Conservation (phyloP, 2,329 filamentous ascomycete species). For the Cytospora paraplurivora region DNA sequence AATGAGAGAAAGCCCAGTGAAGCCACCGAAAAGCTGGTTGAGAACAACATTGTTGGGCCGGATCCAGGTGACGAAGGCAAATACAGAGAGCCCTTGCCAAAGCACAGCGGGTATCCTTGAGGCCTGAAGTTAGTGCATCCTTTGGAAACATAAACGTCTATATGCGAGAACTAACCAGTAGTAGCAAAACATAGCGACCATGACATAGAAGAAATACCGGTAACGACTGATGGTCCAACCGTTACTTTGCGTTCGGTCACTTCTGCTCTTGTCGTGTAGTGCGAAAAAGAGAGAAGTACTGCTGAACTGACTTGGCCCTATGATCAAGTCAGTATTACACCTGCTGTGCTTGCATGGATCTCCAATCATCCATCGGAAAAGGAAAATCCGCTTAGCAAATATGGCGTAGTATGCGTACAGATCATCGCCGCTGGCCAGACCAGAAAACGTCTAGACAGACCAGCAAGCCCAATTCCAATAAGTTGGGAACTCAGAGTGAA, state of each 20-base stretch:
- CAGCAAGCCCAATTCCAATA: conserved; percentile 56
- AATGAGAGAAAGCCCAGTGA: conserved; percentile 44
- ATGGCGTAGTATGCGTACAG: conserved; percentile 35
- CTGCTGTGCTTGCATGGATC: neutral
- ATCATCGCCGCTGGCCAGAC: conserved; percentile 53
- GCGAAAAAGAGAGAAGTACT: conserved; percentile 51
- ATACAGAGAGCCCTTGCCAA: conserved; percentile 46
- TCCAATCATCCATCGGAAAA: neutral
- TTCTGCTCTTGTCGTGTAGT: conserved; percentile 45
- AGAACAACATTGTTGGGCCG: conserved; percentile 49
- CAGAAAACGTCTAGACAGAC: conserved; percentile 51
- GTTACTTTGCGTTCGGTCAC: conserved; percentile 43
- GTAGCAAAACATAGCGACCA: conserved; percentile 48
- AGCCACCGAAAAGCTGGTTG: conserved; percentile 54
- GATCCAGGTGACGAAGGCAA: conserved; percentile 52
- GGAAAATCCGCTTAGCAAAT: too few relatives aligned
- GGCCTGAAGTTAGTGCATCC: neutral
- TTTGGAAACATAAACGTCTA: neutral
- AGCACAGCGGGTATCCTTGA: conserved; percentile 23
- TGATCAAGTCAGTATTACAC: neutral
- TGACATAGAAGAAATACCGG: conserved; percentile 48
- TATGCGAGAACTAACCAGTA: conserved; percentile 37
- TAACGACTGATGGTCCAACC: conserved; percentile 51
- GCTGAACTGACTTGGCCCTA: conserved; percentile 42
- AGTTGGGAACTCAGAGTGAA: conserved; percentile 53